Evolutionary conservation across 768 basidiomycete genomes (phyloP).

Genomic region (Tulasnella sp.): DNA sequence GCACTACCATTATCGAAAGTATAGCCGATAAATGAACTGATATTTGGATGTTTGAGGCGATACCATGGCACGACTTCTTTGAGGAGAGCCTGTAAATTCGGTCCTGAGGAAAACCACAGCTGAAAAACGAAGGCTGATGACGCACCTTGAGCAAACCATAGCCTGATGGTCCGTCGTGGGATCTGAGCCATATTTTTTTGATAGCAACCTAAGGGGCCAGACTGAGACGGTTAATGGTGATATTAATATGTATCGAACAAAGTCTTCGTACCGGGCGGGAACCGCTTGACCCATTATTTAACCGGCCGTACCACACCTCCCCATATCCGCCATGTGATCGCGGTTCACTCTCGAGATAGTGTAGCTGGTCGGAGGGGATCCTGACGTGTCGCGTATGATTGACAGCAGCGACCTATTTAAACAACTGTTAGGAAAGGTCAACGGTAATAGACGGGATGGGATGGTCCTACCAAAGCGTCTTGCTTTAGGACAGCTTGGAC

Average conservation of each 20-base stretch:
- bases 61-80: background rate
- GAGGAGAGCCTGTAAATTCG: background rate
- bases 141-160: background rate
- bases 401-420: background rate
- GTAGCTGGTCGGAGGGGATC: background rate
- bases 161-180: background rate
- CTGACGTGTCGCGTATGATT: background rate
- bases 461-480: background rate
- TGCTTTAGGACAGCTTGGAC: background rate
- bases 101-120: background rate
- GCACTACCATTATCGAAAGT: background rate
- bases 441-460: background rate
- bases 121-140: background rate
- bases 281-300: background rate
- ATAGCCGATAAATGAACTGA: background rate
- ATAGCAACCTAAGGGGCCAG: background rate
- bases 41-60: background rate
- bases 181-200: background rate
- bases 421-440: background rate
- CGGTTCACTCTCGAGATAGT: background rate
- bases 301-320: background rate
- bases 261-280: background rate
- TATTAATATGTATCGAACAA: background rate
- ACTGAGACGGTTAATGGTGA: background rate
- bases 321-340: background rate